These are phyloP conservation scores for Yarrowia galli DNA, from an alignment of 1,139 yeast species.

Conservation along the genomic window DNA sequence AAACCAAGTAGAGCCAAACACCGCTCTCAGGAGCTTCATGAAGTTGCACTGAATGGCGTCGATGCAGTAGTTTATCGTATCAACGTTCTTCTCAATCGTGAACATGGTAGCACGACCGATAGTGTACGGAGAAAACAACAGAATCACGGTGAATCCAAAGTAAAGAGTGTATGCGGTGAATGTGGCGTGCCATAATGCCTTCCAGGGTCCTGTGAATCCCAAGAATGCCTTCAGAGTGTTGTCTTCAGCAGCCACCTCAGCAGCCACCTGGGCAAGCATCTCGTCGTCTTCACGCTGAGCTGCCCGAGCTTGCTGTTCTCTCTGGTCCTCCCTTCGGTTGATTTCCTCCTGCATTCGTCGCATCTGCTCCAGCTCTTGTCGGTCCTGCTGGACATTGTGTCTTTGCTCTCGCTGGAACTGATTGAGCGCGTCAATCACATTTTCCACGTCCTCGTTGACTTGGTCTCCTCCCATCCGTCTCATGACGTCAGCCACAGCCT, in stretches of 20 bases:
- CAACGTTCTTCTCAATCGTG: slow-evolving; percentile 21
- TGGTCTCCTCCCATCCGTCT: background rate
- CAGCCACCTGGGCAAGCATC: background rate
- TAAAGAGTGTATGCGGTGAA: background rate
- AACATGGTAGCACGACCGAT: slow-evolving; percentile 34
- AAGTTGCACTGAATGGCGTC: slow-evolving; percentile 13
- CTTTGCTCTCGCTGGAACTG: slow-evolving; percentile 11
- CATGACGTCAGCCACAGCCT: slow-evolving; percentile 1
- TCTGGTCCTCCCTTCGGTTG: slow-evolving; percentile 43
- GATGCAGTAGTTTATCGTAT: slow-evolving; percentile 19
- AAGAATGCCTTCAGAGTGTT: slow-evolving; percentile 15
- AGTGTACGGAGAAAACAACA: slow-evolving; percentile 24
- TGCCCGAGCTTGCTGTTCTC: slow-evolving; percentile 10
- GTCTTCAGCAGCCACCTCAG: background rate
- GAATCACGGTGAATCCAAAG: slow-evolving; percentile 13
- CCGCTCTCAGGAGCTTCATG: slow-evolving; percentile 4
- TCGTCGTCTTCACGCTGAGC: slow-evolving; percentile 16
- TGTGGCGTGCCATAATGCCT: background rate
- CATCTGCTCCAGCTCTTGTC: slow-evolving; percentile 40
- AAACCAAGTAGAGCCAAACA: slow-evolving; percentile 7
- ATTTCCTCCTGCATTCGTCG: slow-evolving; percentile 44
- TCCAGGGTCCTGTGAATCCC: slow-evolving; percentile 30
- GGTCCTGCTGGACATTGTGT: background rate
- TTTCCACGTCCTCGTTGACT: background rate
- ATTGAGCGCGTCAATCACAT: slow-evolving; percentile 39